Evolutionary conservation across 176 grass and related monocot species (phyloP), one percentile per base, ranked within the genome.

Genomic region (Musa itinerans): DNA sequence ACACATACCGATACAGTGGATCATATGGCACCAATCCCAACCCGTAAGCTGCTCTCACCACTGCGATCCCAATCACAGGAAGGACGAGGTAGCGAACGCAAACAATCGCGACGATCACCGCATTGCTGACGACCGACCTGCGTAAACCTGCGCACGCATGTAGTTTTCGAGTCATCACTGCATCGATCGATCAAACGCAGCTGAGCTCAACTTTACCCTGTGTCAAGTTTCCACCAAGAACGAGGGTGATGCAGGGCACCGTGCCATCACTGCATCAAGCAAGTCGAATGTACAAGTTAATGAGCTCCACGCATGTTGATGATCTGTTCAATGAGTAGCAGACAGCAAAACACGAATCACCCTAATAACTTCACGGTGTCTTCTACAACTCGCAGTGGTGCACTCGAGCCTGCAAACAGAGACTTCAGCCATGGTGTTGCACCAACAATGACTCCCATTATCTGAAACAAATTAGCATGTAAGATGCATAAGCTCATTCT

Each of bases 191-290:
- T 2, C 22, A 19, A 16, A n/a, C 21, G 8, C 58, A 22, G 10
- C 7, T 19, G 22, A 13, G 25, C 4, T 43, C 34, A 43, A 43
- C 34, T 43, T 15, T 2, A 95, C 92, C 90, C 82, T 80, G 86
- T 10, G 87, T 89, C 25, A 98, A 69, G 80, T 98, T 98, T 71
- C 94, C 94, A 19, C 90, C 94, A 11, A 98, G 78, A 79, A 98
- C 93, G 10, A 98, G 88, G 65, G 86, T 93, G 79, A 93, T 85
- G 73, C 90, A 90, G 73, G 95, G 95, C 63, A 98, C 84, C 1
- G 90, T 89, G 23, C 88, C 95, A 54, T 89, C 26, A 5, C 95
- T 98, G 90, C 68, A 84, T 75, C 69, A 10, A 1, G 19, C 8
- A 62, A 15, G 26, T 24, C 55, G 6, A 16, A 7, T n/a, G 1